Percentiles rank a stretch among this genome's conserved stretches.
Conservation (phyloP, 208 protist genomes). For the Acanthamoeba healyi region DNA sequence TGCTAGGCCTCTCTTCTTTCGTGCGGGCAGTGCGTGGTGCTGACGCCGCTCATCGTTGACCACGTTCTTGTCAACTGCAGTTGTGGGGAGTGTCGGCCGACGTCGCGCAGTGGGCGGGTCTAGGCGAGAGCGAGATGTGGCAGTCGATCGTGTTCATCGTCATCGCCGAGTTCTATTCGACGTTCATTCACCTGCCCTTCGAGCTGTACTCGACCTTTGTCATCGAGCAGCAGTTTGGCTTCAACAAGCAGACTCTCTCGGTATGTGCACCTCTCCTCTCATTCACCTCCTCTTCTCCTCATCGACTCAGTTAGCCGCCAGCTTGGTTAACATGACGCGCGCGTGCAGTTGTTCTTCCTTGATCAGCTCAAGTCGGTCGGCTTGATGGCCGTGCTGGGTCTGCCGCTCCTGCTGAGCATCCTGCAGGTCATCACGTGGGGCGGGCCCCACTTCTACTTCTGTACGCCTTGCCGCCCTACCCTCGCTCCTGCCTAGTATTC, state of each 20-base stretch:
- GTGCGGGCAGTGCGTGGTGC: no score
- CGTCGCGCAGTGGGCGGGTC: not conserved
- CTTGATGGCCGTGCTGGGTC: constrained; percentile 5
- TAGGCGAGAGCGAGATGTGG: constrained; percentile 5
- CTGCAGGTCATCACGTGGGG: constrained; percentile 34
- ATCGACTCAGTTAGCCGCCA: no score
- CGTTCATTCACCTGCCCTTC: constrained; percentile 36
- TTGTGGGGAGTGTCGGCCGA: not conserved
- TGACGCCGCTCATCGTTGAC: no score
- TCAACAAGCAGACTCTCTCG: constrained; percentile 43
- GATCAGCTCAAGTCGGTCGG: constrained; percentile 44
- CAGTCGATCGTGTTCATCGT: constrained; percentile 13
- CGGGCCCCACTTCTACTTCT: constrained; percentile 55
- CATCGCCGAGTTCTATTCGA: constrained; percentile 1
- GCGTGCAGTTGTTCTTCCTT: not conserved
- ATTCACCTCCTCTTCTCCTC: no score
- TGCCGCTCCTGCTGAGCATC: not conserved
- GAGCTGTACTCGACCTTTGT: constrained; percentile 61
- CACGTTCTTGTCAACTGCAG: no score
- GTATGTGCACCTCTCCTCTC: not conserved
- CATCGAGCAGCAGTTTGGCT: constrained; percentile 45
- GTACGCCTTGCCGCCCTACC: not conserved
- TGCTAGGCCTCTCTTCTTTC: no score
- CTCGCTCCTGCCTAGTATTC: no score
- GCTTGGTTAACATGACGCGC: no score